Conservation (phyloP, 345 rosid species). For the Hirschfeldia incana region DNA sequence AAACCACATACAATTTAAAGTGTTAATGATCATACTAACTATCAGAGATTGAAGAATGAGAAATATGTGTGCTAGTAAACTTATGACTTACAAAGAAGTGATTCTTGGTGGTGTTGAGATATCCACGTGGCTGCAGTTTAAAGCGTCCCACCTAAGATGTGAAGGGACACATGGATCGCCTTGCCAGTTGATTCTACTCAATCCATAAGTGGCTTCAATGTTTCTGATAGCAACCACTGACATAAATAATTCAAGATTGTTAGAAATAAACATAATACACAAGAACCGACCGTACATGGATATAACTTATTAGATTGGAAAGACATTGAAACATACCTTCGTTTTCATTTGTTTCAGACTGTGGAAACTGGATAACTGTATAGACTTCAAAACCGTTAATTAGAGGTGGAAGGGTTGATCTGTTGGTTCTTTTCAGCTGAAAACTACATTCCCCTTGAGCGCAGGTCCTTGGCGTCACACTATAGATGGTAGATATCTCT, state of each 20-base stretch:
- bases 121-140: slow-evolving; percentile 15
- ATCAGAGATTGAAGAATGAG: neutral
- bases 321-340: slow-evolving; percentile 17
- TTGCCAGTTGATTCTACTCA: slow-evolving; percentile 33
- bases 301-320: neutral
- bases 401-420: slow-evolving; percentile 39
- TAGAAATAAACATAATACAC: neutral
- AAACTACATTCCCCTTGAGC: neutral
- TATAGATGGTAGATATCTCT: neutral
- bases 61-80: neutral
- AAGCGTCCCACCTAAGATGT: slow-evolving; percentile 10
- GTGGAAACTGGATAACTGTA: slow-evolving; percentile 28
- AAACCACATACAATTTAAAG: neutral
- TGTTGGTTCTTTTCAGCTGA: slow-evolving; percentile 26
- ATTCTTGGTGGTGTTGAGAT: slow-evolving; percentile 19
- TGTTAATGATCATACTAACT: neutral
- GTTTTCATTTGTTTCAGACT: slow-evolving; percentile 17
- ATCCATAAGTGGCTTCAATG: slow-evolving; percentile 11
- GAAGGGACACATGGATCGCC: slow-evolving; percentile 34
- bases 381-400: slow-evolving; percentile 25
- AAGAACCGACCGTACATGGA: neutral
- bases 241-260: neutral
- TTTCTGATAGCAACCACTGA: neutral
- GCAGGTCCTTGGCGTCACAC: neutral
- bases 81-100: slow-evolving; percentile 30